phyloP scores from a whole-genome alignment of 805 yeast species.

The Sugiyamaella mastotermitis region DNA sequence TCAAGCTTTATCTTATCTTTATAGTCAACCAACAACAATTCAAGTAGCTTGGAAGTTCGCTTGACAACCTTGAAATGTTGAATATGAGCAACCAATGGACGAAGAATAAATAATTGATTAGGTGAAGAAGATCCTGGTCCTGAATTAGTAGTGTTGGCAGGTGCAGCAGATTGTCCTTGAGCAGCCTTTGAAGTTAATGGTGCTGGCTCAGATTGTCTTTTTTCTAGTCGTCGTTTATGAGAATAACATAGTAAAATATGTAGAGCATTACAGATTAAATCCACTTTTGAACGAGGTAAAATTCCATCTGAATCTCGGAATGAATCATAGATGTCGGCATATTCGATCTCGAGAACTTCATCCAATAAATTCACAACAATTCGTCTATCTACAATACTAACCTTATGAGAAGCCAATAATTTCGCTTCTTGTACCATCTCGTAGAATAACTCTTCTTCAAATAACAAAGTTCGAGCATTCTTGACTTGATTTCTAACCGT shows the following conservation, averaged over 20 bases:
- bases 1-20: slow-evolving; percentile 11
- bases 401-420: slow-evolving; percentile 59
- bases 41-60: slow-evolving; percentile 19
- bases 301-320: slow-evolving; percentile 26
- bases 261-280: slow-evolving; percentile 45
- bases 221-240: slow-evolving; percentile 41
- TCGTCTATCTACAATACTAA: slow-evolving; percentile 57
- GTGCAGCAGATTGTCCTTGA: background rate
- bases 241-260: slow-evolving; percentile 58
- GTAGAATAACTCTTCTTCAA: slow-evolving; percentile 84
- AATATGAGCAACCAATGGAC: slow-evolving; percentile 31
- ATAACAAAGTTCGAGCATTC: slow-evolving; percentile 64
- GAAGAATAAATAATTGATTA: slow-evolving; percentile 19
- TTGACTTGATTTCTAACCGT: slow-evolving; percentile 50
- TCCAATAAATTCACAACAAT: slow-evolving; percentile 60
- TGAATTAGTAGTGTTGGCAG: slow-evolving; percentile 1
- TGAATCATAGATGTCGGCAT: slow-evolving; percentile 34
- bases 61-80: slow-evolving; percentile 21
- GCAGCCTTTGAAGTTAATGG: slow-evolving; percentile 7
- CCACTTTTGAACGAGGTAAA: slow-evolving; percentile 39
- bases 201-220: slow-evolving; percentile 19
- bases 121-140: slow-evolving; percentile 8
- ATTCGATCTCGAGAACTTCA: slow-evolving; percentile 65
- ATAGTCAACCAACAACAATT: slow-evolving; percentile 19
- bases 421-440: slow-evolving; percentile 74